Percentiles rank a stretch among this genome's conserved stretches.
phyloP scores from a whole-genome alignment of 768 basidiomycete genomes.

The Boletus speciosus region DNA sequence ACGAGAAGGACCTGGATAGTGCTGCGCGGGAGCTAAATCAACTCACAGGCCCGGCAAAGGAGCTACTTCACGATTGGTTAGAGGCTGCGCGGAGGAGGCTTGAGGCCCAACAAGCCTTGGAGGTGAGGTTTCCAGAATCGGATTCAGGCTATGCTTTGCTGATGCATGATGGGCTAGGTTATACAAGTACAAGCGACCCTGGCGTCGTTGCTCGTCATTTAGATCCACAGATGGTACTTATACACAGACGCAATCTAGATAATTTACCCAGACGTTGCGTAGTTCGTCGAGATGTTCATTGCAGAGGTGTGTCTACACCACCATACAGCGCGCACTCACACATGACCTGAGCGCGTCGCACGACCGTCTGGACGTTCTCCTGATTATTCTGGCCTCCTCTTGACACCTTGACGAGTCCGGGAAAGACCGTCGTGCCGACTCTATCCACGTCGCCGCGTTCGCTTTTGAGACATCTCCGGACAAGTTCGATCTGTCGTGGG shows the following conservation, averaged over 20 bases:
- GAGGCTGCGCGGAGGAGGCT: conserved; percentile 82
- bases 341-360: conserved; percentile 80
- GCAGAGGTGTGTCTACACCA: not conserved
- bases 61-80: conserved; percentile 82
- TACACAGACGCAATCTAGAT: conserved; percentile 25
- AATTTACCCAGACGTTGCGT: conserved; percentile 5
- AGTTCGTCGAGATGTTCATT: not conserved
- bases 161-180: conserved; percentile 44
- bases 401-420: conserved; percentile 81
- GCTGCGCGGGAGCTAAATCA: conserved; percentile 92
- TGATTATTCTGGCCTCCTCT: conserved; percentile 34
- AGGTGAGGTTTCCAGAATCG: conserved; percentile 43
- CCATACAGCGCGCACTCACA: conserved; percentile 73
- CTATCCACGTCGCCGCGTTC: conserved; percentile 70
- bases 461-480: conserved; percentile 75
- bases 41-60: conserved; percentile 75
- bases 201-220: conserved; percentile 72
- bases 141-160: conserved; percentile 4
- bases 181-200: conserved; percentile 83
- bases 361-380: conserved; percentile 65
- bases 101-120: conserved; percentile 89
- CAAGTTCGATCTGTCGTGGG: conserved; percentile 77
- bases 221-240: conserved; percentile 26
- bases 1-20: conserved; percentile 81
- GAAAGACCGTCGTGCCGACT: conserved; percentile 84